Evolutionary conservation across 208 protist species (phyloP).

Genomic region (Endotrypanum monterogeii): DNA sequence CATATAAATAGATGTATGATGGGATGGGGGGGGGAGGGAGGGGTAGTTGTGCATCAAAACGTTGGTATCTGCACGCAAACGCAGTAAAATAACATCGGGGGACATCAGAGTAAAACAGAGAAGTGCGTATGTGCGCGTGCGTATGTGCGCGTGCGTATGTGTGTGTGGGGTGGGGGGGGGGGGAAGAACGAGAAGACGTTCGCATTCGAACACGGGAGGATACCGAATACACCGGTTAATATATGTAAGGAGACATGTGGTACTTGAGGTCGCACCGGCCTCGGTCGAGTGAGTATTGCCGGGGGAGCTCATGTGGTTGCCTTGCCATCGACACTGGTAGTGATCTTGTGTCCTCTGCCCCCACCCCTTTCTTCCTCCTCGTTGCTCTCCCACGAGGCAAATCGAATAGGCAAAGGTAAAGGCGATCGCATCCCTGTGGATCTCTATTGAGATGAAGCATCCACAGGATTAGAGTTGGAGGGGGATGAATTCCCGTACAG

Average conservation of each 20-base stretch:
- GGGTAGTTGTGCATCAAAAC: too few relatives aligned
- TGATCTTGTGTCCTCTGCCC: background rate
- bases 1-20: background rate
- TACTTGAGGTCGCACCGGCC: background rate
- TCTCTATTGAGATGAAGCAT: background rate
- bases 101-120: too few relatives aligned
- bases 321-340: background rate
- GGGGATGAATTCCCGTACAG: constrained; percentile 14
- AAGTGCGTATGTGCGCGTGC: too few relatives aligned
- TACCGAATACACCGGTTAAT: background rate
- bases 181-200: background rate
- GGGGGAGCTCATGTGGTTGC: background rate
- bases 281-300: too few relatives aligned
- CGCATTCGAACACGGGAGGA: background rate
- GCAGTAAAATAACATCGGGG: background rate
- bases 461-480: background rate
- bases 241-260: background rate
- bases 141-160: too few relatives aligned
- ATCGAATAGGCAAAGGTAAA: background rate
- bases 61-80: background rate
- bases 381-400: background rate
- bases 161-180: too few relatives aligned
- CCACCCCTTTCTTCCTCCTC: background rate
- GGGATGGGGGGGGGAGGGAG: too few relatives aligned
- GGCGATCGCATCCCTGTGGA: too few relatives aligned